Conservation (phyloP, 192 early-diverging fungal genomes). For the Coemansia sp. region DNA sequence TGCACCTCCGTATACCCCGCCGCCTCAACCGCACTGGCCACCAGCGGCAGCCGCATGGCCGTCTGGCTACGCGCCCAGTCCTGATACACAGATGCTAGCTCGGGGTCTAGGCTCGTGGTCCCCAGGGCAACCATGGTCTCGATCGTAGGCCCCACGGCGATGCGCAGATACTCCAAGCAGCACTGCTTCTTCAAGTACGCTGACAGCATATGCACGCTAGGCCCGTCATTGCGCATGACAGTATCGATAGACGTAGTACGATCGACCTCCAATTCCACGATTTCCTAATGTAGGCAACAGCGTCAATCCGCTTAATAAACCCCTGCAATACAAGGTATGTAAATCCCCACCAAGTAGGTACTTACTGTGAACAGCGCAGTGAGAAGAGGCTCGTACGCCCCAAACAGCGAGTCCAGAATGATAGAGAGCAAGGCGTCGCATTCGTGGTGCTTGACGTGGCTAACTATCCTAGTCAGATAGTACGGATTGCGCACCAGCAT, state of each 20-base stretch:
- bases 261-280: conserved; percentile 41
- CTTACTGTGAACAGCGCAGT: conserved; percentile 44
- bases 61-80: conserved; percentile 41
- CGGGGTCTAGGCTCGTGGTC: conserved; percentile 35
- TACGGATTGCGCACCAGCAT: conserved; percentile 36
- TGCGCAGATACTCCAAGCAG: conserved; percentile 39
- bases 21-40: conserved; percentile 36
- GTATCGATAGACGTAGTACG: conserved; percentile 39
- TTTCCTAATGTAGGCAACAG: conserved; percentile 17
- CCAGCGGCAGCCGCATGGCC: conserved; percentile 12
- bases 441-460: conserved; percentile 38
- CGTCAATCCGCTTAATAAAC: background rate
- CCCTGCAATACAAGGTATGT: background rate
- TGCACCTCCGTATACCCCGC: conserved; percentile 50
- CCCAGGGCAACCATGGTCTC: conserved; percentile 32
- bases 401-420: conserved; percentile 43
- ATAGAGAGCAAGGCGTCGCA: conserved; percentile 41
- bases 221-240: conserved; percentile 49
- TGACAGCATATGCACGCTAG: conserved; percentile 45
- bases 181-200: conserved; percentile 29
- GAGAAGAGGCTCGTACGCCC: conserved; percentile 21
- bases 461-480: conserved; percentile 35
- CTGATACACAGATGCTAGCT: conserved; percentile 40
- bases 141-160: conserved; percentile 38
- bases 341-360: background rate